A percentile compares a stretch with the other conserved stretches of the same genome.
Evolutionary conservation across 2,329 filamentous ascomycete species (phyloP).

Genomic region (Fusarium mundagurra): DNA sequence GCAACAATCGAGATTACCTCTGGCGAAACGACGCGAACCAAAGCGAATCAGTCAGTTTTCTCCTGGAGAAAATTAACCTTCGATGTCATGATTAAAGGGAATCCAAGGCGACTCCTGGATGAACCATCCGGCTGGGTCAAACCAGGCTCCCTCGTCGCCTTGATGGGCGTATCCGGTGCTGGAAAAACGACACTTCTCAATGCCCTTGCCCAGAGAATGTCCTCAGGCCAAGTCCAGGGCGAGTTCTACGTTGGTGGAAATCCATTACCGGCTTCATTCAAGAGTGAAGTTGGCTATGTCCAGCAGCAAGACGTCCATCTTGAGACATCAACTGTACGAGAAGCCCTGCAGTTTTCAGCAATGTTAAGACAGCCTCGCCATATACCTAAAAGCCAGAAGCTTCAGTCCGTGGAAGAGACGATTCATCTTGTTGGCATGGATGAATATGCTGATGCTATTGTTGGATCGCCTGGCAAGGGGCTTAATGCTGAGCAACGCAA

Average conservation of each 20-base stretch:
- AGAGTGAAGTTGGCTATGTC: background rate
- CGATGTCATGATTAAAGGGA: background rate
- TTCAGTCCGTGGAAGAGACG: constrained; percentile 66
- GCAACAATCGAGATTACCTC: background rate
- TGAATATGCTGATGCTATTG: constrained; percentile 72
- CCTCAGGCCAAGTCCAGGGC: background rate
- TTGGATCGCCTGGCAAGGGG: constrained; percentile 69
- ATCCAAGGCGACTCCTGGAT: background rate
- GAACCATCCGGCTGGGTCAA: background rate
- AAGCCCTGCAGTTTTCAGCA: constrained; percentile 64
- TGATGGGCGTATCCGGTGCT: constrained; percentile 4
- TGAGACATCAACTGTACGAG: constrained; percentile 63
- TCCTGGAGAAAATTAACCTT: background rate
- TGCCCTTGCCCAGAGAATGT: background rate
- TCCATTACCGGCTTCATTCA: background rate
- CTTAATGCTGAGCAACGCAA: constrained; percentile 71
- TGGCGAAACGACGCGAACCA: background rate
- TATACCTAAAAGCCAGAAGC: constrained; percentile 60
- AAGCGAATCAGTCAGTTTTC: background rate
- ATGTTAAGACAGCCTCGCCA: constrained; percentile 63
- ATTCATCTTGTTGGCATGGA: constrained; percentile 74
- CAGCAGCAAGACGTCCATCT: constrained; percentile 54
- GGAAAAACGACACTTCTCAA: background rate
- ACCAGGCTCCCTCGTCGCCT: background rate
- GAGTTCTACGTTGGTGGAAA: background rate